Evolutionary conservation across 1,139 yeast genomes (phyloP), one percentile per base, ranked within the genome.

Genomic region (Saccharomyces hybrid): DNA sequence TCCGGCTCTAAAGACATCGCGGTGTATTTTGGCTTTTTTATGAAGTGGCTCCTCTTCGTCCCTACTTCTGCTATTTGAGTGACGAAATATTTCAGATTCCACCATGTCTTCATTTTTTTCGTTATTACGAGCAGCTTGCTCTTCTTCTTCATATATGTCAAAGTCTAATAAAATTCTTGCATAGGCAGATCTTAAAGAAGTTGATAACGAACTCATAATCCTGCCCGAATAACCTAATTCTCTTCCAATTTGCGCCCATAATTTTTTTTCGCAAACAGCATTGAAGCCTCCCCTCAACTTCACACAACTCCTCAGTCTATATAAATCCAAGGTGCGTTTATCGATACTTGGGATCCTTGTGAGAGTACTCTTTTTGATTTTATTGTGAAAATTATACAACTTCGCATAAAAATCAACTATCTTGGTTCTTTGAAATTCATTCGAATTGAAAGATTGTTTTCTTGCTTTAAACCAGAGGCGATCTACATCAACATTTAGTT

Each of bases 151-250:
- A 52, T 56, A 56, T 44, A 32, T 48, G 49, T 71, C 74, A 53
- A 61, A 70, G 4, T 67, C 70, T 44, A 59, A 54, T 31, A 71
- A 57, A 11, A 74, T 65, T 54, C 72, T 70, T 47, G 74, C 73
- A 58, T 82, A 83, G 0, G 87, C 80, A 1, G 81, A 71, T 64
- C 85, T 82, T 56, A 88, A 71, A 0, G 89, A 79, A 6, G 89
- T 81, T 20, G 90, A 83, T 53, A 85, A 71, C 25, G 90, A 84
- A 27, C 88, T 84, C 80, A 83, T 81, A 49, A 82, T 80, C 59
- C 82, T 77, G 3, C 87, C 89, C 34, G 81, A 78, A 65, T 84
- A 85, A 0, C 95, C 95, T 53, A 88, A 72, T 61, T 86, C 95
- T 52, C 90, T 74, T 13, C 93, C 93, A 23, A 84, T 76, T 62